Evolutionary conservation across 441 rosid genomes (phyloP).

Genomic region (Arabidopsis lyrata): DNA sequence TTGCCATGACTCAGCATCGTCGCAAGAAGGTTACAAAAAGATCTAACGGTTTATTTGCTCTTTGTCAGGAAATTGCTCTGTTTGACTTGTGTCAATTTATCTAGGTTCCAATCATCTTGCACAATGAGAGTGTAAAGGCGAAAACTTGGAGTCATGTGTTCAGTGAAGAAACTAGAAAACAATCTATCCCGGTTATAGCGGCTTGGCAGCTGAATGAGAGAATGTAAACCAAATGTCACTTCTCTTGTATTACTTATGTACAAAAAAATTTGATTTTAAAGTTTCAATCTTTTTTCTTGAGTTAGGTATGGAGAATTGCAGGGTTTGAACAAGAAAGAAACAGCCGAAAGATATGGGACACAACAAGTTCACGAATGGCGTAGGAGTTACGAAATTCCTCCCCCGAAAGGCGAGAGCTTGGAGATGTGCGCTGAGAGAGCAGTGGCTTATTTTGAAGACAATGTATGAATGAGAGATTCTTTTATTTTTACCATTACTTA

Average conservation of each 20-base stretch:
- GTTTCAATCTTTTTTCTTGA: background rate
- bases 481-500: background rate
- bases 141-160: constrained; percentile 83
- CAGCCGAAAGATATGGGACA: constrained; percentile 90
- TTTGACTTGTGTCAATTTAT: constrained; percentile 3
- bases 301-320: constrained; percentile 93
- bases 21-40: constrained; percentile 69
- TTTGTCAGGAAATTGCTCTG: background rate
- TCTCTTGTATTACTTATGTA: constrained; percentile 13
- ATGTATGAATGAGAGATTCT: constrained; percentile 49
- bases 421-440: constrained; percentile 99
- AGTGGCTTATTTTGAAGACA: constrained; percentile 87
- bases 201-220: constrained; percentile 98
- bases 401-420: constrained; percentile 96
- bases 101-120: constrained; percentile 88
- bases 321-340: constrained; percentile 95
- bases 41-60: background rate
- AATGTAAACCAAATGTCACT: constrained; percentile 57
- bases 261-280: background rate
- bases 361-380: constrained; percentile 98
- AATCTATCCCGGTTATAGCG: constrained; percentile 82
- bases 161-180: constrained; percentile 85
- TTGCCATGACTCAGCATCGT: constrained; percentile 98
- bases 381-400: constrained; percentile 93
- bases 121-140: constrained; percentile 81